Evolutionary conservation across 1,139 yeast genomes (phyloP).

Genomic region (Magnusiomyces tetraspermus): DNA sequence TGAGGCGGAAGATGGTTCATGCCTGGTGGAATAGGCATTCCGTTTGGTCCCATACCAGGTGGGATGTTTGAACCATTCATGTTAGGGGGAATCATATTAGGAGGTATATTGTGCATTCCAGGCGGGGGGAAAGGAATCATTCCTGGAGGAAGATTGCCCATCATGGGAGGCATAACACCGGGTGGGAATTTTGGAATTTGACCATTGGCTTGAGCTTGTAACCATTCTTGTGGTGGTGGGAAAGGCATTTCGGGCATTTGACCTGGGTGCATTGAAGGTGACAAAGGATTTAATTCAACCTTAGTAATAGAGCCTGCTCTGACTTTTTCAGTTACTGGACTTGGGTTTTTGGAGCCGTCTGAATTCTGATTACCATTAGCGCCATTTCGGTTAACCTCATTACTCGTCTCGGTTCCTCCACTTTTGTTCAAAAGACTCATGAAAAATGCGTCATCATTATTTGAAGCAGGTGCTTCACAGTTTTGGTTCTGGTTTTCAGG

Average conservation of each 20-base stretch:
- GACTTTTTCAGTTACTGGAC: neutral
- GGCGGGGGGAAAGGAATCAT: slow-evolving; percentile 4
- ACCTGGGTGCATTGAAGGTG: neutral
- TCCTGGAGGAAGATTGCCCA: slow-evolving; percentile 2
- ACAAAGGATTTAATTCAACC: neutral
- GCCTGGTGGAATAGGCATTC: neutral
- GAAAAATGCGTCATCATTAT: slow-evolving; percentile 24
- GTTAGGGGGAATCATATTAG: neutral
- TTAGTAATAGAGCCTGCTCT: neutral
- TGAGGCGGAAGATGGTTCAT: neutral
- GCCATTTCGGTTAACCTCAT: neutral
- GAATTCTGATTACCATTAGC: neutral
- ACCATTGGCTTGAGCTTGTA: neutral
- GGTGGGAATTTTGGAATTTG: neutral
- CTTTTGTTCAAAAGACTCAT: slow-evolving; percentile 24
- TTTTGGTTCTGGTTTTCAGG: neutral
- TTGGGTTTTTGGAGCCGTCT: neutral
- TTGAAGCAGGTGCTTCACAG: neutral
- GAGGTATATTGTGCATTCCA: neutral
- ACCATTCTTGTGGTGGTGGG: neutral
- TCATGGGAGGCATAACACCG: slow-evolving; percentile 1
- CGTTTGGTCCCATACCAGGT: neutral
- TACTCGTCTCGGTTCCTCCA: neutral
- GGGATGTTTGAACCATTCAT: neutral
- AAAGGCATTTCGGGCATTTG: neutral